phyloP scores from a whole-genome alignment of 495 filamentous ascomycete genomes.

The Xylaria castorea region DNA sequence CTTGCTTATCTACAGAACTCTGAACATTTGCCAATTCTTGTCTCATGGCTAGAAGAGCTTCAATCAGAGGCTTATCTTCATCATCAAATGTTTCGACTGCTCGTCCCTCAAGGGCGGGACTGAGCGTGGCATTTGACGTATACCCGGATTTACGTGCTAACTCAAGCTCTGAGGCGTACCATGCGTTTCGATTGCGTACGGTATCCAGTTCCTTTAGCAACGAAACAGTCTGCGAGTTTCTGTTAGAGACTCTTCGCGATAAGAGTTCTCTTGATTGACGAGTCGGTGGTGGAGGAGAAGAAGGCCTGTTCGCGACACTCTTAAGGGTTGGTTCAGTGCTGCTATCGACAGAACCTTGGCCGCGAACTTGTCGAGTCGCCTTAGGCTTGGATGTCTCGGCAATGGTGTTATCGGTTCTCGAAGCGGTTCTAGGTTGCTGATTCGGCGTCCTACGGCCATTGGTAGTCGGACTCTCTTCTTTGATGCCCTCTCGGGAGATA shows the following conservation, averaged over 20 bases:
- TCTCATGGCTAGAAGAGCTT: conserved; percentile 90
- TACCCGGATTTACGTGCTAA: conserved; percentile 90
- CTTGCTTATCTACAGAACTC: conserved; percentile 83
- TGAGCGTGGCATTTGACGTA: conserved; percentile 71
- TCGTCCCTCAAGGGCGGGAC: conserved; percentile 76
- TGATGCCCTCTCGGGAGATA: conserved; percentile 55
- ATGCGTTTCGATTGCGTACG: conserved; percentile 84
- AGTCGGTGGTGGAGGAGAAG: conserved; percentile 59
- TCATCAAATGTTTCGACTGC: conserved; percentile 80
- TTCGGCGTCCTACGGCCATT: conserved; percentile 71
- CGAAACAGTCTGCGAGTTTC: conserved; percentile 65
- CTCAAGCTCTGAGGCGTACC: conserved; percentile 95
- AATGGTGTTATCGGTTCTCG: conserved; percentile 35
- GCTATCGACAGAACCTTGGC: conserved; percentile 59
- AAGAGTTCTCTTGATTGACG: conserved; percentile 59
- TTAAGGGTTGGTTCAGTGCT: conserved; percentile 53
- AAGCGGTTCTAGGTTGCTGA: conserved; percentile 43
- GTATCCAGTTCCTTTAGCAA: conserved; percentile 83
- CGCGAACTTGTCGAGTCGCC: conserved; percentile 45
- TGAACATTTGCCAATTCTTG: conserved; percentile 85
- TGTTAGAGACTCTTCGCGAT: conserved; percentile 54
- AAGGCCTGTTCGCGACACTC: conserved; percentile 49
- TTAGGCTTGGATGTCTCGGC: conserved; percentile 44
- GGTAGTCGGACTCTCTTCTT: conserved; percentile 53
- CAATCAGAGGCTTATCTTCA: conserved; percentile 88